Base-by-base conservation (phyloP, 1,284 basidiomycete genomes). In the Volvariella volvacea region DNA sequence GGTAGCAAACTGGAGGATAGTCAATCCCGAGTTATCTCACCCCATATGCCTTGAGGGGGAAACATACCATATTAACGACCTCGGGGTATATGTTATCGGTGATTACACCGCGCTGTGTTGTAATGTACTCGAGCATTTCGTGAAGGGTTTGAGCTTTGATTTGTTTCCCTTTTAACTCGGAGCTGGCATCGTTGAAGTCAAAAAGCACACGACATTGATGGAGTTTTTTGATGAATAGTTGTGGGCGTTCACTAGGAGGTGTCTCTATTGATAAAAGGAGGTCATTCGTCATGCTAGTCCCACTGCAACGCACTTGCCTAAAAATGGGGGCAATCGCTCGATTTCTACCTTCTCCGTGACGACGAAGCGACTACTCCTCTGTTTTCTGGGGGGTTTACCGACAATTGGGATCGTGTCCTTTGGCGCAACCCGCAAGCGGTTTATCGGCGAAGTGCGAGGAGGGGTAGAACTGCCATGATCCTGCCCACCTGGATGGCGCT, bases 91-190 rank as follows among this genome's bases (percentile, higher is more conserved):
- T 78, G 57, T 78, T 82, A 65, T 99, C 96, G 41, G 93, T 97
- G 60, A 99, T 96, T 55, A 98, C 93, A 50, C 90, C 88, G 50
- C 92, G 82, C 65, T 97, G 92, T 42, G 89, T 92, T 43, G 95
- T 98, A 64, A 99, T 96, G 66, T 98, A 99, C 61, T 99, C 96
- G 61, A 99, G 78, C 91, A 99, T 93, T 71, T 99, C 96, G 55
- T 97, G 92, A 44, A 99, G 69, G 3, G 96, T 93, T 61, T 96
- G 91, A 1, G 95, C 91, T 72, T 99, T 99, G 71, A 99, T 88
- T 66, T 98, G 95, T 71, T 99, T 99, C 53, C 93, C 95, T 62
- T 88, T 88, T 55, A 99, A 79, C 59, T 99, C 96, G 33, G 88
- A 77, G 58, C 90, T 95, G 40, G 94, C 89, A 61, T 99, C 96